Base-by-base conservation (phyloP, 257 asterid species). In the Salvia miltiorrhiza region DNA sequence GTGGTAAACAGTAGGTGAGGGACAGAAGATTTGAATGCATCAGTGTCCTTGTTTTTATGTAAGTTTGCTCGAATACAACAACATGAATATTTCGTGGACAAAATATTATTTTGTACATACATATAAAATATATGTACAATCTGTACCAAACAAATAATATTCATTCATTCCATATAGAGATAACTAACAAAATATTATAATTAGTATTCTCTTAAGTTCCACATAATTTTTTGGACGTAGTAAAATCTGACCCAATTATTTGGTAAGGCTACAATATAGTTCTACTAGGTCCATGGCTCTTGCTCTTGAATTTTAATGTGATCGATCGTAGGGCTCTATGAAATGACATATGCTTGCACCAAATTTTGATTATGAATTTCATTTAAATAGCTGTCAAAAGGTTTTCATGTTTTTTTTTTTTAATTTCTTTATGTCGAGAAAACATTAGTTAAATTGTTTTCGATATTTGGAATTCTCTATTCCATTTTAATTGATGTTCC, bases 11-110 rank as follows among this genome's bases (percentile, higher is more conserved):
- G 14, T 39, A 68, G 43, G 24, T 63, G 77, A 70, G 71, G 58
- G 68, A 68, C 84, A 28, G 63, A 69, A 76, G 64, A 44, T 70
- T 58, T 64, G 64, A 50, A 41, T 20, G 65, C 66, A 50, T 71
- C 59, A 68, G 56, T 73, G 33, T 49, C 75, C 68, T 68, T 69
- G 63, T 69, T 47, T n/a, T 33, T 58, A 30, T 71, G 48, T 7
- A 53, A 53, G 13, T 23, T 20, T 19, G 50, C 59, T 21, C 7
- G 16, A 23, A 23, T 21, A 21, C 57, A 12, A 8, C 57, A 54
- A 12, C 60, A 24, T 24, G 60, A 54, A 54, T 54, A 26, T 54
- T 54, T 54, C 61, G 20, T 54, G 11, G 19, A 13, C 10, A 5
- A 24, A 54, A n/a, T 47, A 16, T 16, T 47, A 47, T 47, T n/a